A percentile compares a stretch with the other conserved stretches of the same genome.
These are phyloP conservation scores for Phytophthora pini DNA, from an alignment of 352 stramenopile species.

Conservation along the genomic window DNA sequence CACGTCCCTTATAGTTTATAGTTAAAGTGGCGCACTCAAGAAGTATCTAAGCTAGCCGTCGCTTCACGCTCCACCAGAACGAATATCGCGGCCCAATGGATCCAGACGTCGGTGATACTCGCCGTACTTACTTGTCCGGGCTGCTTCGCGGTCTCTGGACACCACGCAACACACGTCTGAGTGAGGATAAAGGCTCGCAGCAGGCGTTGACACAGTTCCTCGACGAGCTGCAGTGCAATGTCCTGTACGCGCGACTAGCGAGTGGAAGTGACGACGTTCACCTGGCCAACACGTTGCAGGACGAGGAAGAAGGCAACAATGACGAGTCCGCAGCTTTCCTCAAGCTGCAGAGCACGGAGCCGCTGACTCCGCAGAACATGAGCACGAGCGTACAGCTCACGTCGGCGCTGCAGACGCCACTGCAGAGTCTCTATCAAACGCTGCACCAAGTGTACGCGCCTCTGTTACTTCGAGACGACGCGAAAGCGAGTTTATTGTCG, in stretches of 20 bases:
- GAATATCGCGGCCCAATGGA: slow-evolving; percentile 26
- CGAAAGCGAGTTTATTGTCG: slow-evolving; percentile 54
- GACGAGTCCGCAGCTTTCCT: slow-evolving; percentile 65
- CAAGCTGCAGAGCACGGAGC: slow-evolving; percentile 50
- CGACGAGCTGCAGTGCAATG: slow-evolving; percentile 66
- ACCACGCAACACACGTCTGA: slow-evolving; percentile 43
- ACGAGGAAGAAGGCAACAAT: slow-evolving; percentile 14
- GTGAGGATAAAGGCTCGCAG: slow-evolving; percentile 44
- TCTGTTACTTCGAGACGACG: slow-evolving; percentile 66
- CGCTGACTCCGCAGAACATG: slow-evolving; percentile 77
- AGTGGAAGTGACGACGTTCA: slow-evolving; percentile 28
- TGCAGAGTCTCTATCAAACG: slow-evolving; percentile 82
- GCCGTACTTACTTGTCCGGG: slow-evolving; percentile 63
- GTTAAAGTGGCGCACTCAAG: slow-evolving; percentile 24
- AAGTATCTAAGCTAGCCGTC: slow-evolving; percentile 15
- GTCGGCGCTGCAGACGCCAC: slow-evolving; percentile 66
- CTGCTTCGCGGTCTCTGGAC: slow-evolving; percentile 76
- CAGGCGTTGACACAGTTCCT: slow-evolving; percentile 72
- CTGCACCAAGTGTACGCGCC: slow-evolving; percentile 88
- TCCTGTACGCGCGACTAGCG: slow-evolving; percentile 62
- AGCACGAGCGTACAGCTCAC: slow-evolving; percentile 75
- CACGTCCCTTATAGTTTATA: slow-evolving; percentile 26
- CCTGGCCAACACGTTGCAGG: slow-evolving; percentile 27
- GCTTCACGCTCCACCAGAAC: not conserved
- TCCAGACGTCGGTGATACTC: slow-evolving; percentile 49